Base-by-base conservation (phyloP, 116 monocot species). In the Papilionanthe hybrid region DNA sequence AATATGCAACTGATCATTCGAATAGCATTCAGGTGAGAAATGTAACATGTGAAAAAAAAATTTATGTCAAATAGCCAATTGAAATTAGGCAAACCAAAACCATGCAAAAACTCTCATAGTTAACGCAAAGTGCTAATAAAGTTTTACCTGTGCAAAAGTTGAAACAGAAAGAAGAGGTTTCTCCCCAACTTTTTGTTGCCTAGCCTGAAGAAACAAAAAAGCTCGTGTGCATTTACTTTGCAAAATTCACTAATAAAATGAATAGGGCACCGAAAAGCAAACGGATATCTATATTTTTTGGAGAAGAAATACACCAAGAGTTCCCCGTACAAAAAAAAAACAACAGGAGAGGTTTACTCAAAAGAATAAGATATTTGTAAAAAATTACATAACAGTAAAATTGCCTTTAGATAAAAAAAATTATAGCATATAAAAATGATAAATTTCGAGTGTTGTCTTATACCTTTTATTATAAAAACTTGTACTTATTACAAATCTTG, bases 151-250 rank as follows among this genome's bases (percentile, higher is more conserved):
- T 29, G 85, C 55, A 82, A 96, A 87, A 41, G 85, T 96, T 55
- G 92, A 90, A 82, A 90, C 10, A 78, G 96, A 92, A 55, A 96
- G 87, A 65, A 90, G 83, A 8, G 91, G 87, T 60, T 93, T 96
- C 63, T 96, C 96, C 81, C 96, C 93, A 71, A 89, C 86, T 66
- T 96, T 96, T 79, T 92, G 92, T 18, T 49, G 78, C 79, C 92
- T 92, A 79, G 90, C 88, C 96, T 93, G 69, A 69, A 69, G 32
- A 69, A 69, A 69, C 15, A 32, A 30, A 13, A 45, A 29, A n/a
- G 44, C 10, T 10, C 23, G 3, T 45, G 22, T 2, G 18, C n/a
- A 72, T 43, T 43, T 29, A 75, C 27, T 28, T 20, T 49, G 13
- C 48, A 49, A 75, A 11, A 25, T 29, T 75, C 49, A 48, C 5